Conservation (phyloP, 495 filamentous ascomycete species). For the Letharia lupina region DNA sequence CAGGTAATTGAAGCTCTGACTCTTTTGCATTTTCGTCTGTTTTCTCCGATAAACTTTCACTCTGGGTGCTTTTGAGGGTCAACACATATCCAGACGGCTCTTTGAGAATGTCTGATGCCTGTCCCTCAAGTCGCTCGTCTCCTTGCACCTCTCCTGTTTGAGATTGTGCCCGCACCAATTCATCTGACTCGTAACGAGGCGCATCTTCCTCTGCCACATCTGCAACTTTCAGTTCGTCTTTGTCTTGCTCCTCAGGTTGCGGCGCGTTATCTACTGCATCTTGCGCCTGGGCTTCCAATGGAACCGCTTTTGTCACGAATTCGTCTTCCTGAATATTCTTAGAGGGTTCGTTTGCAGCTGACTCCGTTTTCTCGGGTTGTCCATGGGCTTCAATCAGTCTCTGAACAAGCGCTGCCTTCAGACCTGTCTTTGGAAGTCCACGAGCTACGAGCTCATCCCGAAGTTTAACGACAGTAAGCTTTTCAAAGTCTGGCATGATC, state of each 20-base stretch:
- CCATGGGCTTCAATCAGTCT: constrained; percentile 40
- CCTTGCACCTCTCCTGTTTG: neutral
- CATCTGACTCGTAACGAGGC: neutral
- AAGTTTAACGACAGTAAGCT: constrained; percentile 46
- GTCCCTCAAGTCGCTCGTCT: neutral
- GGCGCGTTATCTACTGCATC: constrained; percentile 9
- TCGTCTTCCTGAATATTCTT: constrained; percentile 15
- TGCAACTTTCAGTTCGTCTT: neutral
- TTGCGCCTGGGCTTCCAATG: constrained; percentile 14
- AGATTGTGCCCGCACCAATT: neutral
- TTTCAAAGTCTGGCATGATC: constrained; percentile 44
- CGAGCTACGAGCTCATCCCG: constrained; percentile 46
- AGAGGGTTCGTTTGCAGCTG: neutral
- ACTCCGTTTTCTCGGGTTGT: constrained; percentile 22
- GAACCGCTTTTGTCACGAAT: constrained; percentile 14
- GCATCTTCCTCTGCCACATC: neutral
- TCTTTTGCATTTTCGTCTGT: constrained; percentile 2
- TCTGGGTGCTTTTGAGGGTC: neutral
- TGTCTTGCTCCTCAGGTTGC: neutral
- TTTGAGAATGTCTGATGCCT: neutral
- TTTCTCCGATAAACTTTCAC: neutral
- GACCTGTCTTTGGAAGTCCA: constrained; percentile 42
- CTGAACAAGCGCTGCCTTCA: constrained; percentile 36
- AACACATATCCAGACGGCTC: neutral
- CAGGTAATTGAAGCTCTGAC: constrained; percentile 12